Evolutionary conservation across 495 filamentous ascomycete species (phyloP), one percentile per base, ranked within the genome.

Genomic region (Bacidia rubella): DNA sequence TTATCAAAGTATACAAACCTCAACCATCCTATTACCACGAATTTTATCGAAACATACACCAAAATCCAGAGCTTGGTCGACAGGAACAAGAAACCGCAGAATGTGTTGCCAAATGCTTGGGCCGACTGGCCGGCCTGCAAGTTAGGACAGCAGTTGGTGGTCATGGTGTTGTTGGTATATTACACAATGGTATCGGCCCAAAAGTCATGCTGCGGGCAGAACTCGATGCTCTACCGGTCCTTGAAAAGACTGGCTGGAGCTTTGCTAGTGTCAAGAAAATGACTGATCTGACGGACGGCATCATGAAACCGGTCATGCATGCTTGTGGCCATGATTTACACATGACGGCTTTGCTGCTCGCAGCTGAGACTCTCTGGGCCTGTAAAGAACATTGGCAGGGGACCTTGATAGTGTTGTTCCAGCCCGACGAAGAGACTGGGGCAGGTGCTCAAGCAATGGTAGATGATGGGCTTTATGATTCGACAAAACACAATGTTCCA

Each of bases 241-340:
- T 69, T 57, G 80, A 85, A 55, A 56, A 67, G 38, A 82, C 77
- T 0, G 71, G 69, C 0, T 63, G 82, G 1, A 62, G 65, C 11
- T 83, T 82, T 57, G 73, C 76, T 0, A 80, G 75, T 60, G 66
- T 57, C 17, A 54, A 55, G 5, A 67, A 65, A 53, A 57, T 62
- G 4, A 70, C 69, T 46, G 67, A 74, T 55, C 54, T n/a, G n/a
- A n/a, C 54, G 3, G 63, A 74, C 20, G 79, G 78, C 2, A 50
- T 59, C 0, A 62, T 65, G 42, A 68, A 69, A 41, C 74, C 76
- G 0, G 77, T 80, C 1, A 82, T 82, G 80, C 80, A 83, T 61
- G 78, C 81, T 26, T 83, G 79, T 62, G 80, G 80, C 0, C 80
- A 85, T 53, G 81, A 85, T 55, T 73, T 77, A 56, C 79, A 85